Percentiles rank a stretch among this genome's conserved stretches.
phyloP scores from a whole-genome alignment of 208 protist genomes.

The Acanthamoeba healyi region DNA sequence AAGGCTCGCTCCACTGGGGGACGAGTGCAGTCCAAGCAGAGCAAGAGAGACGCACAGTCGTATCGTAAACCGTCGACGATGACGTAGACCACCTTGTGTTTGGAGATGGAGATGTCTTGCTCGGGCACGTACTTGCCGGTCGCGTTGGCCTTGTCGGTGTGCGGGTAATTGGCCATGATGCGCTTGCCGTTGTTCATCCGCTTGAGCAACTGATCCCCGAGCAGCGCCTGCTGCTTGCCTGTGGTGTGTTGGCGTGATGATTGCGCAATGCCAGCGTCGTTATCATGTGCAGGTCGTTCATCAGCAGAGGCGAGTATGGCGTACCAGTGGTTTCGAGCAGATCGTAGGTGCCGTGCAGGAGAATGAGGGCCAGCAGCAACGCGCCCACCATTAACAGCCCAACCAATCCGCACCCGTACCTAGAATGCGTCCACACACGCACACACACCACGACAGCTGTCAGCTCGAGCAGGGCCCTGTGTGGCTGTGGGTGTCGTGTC shows the following conservation, averaged over 20 bases:
- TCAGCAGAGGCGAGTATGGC: background rate
- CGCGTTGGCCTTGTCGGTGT: background rate
- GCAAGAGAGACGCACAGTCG: background rate
- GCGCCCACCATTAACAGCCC: background rate
- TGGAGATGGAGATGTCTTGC: conserved; percentile 9
- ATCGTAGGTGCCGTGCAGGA: conserved; percentile 7
- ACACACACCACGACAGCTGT: background rate
- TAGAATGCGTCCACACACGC: no score
- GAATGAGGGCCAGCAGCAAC: background rate
- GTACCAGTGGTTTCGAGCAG: conserved; percentile 1
- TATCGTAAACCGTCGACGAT: conserved; percentile 15
- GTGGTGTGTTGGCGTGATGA: background rate
- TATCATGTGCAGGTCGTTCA: background rate
- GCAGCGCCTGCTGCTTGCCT: background rate
- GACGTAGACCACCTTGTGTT: conserved; percentile 38
- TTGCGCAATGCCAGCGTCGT: background rate
- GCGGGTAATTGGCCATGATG: conserved; percentile 1
- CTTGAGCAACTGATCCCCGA: background rate
- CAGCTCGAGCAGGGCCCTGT: no score
- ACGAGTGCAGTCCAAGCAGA: background rate
- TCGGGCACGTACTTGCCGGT: background rate
- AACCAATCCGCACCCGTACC: background rate
- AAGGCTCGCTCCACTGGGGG: background rate
- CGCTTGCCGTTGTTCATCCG: background rate
- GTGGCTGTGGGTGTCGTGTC: no score